These are phyloP conservation scores for Fusarium sp. DNA, from an alignment of 2,329 filamentous ascomycete genomes.

Conservation along the genomic window DNA sequence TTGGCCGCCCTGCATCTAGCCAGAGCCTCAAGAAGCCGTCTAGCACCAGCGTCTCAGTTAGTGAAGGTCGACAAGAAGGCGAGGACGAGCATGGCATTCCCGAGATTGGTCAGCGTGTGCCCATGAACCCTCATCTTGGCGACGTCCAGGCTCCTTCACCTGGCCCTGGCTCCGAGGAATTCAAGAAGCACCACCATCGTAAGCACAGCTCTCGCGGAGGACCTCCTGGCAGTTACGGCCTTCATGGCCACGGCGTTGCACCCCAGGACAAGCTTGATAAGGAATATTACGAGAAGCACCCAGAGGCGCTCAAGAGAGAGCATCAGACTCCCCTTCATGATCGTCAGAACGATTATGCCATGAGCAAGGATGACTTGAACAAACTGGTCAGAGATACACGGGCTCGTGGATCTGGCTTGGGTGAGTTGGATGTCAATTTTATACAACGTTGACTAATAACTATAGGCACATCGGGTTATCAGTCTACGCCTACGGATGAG, in stretches of 20 bases:
- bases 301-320: constrained; percentile 80
- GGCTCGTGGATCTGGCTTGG: constrained; percentile 60
- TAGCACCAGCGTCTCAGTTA: constrained; percentile 64
- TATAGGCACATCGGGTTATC: constrained; percentile 71
- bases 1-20: constrained; percentile 70
- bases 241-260: constrained; percentile 84
- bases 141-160: constrained; percentile 96
- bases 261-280: constrained; percentile 85
- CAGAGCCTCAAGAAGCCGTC: constrained; percentile 70
- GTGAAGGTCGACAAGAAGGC: constrained; percentile 58
- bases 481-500: constrained; percentile 87
- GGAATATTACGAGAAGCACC: constrained; percentile 93
- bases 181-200: constrained; percentile 69
- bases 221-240: constrained; percentile 90
- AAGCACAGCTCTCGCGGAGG: constrained; percentile 75
- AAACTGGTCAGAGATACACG: constrained; percentile 82
- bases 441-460: constrained; percentile 28
- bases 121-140: constrained; percentile 91
- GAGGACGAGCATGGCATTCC: constrained; percentile 90
- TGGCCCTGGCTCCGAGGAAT: constrained; percentile 59
- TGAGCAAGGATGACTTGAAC: constrained; percentile 91
- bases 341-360: constrained; percentile 75
- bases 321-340: constrained; percentile 65
- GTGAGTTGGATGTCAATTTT: constrained; percentile 50
- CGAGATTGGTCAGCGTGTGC: constrained; percentile 90